Evolutionary conservation across 345 rosid species (phyloP), one percentile per base, ranked within the genome.

Genomic region (Populus pruinosa): DNA sequence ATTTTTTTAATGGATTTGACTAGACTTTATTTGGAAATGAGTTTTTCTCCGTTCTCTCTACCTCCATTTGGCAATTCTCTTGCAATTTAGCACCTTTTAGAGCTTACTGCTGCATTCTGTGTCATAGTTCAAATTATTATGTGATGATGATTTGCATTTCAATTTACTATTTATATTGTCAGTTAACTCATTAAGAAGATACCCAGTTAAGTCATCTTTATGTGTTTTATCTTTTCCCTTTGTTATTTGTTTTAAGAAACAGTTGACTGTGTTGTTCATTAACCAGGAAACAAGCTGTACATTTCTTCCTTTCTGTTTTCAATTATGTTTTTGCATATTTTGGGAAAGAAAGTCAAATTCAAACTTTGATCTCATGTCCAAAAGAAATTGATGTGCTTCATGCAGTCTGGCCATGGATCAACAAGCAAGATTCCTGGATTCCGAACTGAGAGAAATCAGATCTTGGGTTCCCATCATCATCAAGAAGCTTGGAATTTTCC

Each of bases 401-500:
- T 82, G 87, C 92, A 89, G 92, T 67, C 88, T 62, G 87, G 79
- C 44, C 84, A 74, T 71, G 84, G 89, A 78, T 79, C 78, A 35
- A 73, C 76, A n/a, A 70, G 49, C 67, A 86, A 64, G 61, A 9
- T 76, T 14, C 68, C 87, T 71, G 80, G 80, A 44, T 70, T 83
- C 80, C 87, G 75, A 63, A 65, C 71, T 23, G 83, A 83, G 69
- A 72, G 80, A 78, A 78, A 72, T 77, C 87, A 80, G 69, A 77
- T 71, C 62, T 38, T 65, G 66, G 85, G 78, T 50, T 74, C 89
- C 55, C 73, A 12, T 21, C 79, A 86, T 79, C 76, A 86, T 83
- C 87, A 70, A 79, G 94, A 89, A 72, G 77, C 82, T 67, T 79
- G 89, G 93, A 88, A 78, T 80, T 70, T 82, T 69, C 77, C 85